Evolutionary conservation across 768 basidiomycete genomes (phyloP), one percentile per base, ranked within the genome.

Genomic region (Suillus sp.): DNA sequence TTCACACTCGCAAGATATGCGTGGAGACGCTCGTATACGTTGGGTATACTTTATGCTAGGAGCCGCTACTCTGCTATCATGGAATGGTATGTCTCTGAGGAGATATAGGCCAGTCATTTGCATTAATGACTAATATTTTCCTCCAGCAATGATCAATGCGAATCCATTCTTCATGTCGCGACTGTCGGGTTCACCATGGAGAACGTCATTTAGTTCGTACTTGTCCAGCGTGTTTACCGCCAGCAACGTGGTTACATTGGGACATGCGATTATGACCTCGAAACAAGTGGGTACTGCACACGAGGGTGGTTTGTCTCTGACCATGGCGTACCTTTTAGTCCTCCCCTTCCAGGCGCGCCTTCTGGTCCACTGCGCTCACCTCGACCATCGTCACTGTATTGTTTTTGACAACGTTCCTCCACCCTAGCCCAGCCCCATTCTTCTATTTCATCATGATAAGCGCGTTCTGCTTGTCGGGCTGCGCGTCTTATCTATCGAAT

Each of bases 81-180:
- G 95, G 95, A 96, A 95, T 71, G 93, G 95, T 94, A 73, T 71
- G 83, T 69, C 11, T 13, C 38, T 22, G 56, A 45, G 16, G 18
- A 57, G 16, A 25, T 14, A 25, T 27, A 6, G 37, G 37, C 11
- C 18, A 40, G 40, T 40, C 10, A 7, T n/a, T n/a, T n/a, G n/a
- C n/a, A n/a, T n/a, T n/a, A n/a, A 32, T 63, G 59, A 62, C 65
- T 48, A 64, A 60, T 10, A 58, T 42, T 18, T n/a, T 27, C 27
- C 22, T 8, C 25, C 62, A 96, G 95, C 88, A 1, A 79, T 95
- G 70, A 95, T 97, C 30, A 96, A 92, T 37, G 93, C 90, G 0
- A 88, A 88, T 54, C 88, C 94, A 0, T 93, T 89, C 72, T 93
- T 96, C 72, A 72, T 90, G 37, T 85, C 91, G 0, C 81, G 92